phyloP scores from a whole-genome alignment of 2,329 filamentous ascomycete genomes.

The Clonostachys byssicola region DNA sequence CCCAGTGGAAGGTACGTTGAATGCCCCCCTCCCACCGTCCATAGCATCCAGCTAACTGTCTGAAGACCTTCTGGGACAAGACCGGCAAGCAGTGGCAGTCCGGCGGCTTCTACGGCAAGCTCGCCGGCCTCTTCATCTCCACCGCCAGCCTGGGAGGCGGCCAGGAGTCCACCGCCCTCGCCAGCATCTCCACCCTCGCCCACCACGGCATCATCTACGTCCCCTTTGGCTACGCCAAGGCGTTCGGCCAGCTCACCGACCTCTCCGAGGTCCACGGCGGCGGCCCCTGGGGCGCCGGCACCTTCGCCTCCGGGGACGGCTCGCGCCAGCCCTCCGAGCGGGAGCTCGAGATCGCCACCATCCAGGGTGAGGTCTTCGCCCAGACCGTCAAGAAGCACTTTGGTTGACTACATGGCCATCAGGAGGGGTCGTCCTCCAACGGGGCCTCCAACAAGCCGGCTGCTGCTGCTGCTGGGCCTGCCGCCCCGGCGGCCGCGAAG shows the following conservation, averaged over 20 bases:
- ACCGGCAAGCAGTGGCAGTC: conserved; percentile 79
- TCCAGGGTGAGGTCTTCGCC: conserved; percentile 86
- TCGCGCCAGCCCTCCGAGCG: conserved; percentile 72
- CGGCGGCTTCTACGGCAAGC: conserved; percentile 81
- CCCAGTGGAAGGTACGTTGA: conserved; percentile 72
- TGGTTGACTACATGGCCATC: conserved; percentile 72
- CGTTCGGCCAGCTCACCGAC: conserved; percentile 67
- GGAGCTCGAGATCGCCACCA: conserved; percentile 75
- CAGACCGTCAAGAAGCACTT: conserved; percentile 66
- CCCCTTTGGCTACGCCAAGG: conserved; percentile 86
- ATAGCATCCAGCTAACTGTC: conserved; percentile 2
- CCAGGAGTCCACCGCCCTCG: conserved; percentile 83
- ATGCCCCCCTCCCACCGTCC: neutral
- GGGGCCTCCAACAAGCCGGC: conserved; percentile 12
- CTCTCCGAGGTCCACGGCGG: conserved; percentile 81
- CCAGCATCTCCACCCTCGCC: conserved; percentile 76
- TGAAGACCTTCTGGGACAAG: conserved; percentile 75
- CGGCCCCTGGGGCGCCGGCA: conserved; percentile 89
- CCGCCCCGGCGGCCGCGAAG: no score
- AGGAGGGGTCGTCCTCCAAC: conserved; percentile 17
- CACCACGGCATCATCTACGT: conserved; percentile 97
- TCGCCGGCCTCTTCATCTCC: conserved; percentile 85
- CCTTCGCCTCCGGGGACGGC: conserved; percentile 76
- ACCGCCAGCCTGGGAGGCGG: conserved; percentile 84
- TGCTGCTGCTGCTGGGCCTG: conserved; percentile 7